phyloP scores from a whole-genome alignment of 2,329 filamentous ascomycete genomes.

The Ceratocystis colombiana region DNA sequence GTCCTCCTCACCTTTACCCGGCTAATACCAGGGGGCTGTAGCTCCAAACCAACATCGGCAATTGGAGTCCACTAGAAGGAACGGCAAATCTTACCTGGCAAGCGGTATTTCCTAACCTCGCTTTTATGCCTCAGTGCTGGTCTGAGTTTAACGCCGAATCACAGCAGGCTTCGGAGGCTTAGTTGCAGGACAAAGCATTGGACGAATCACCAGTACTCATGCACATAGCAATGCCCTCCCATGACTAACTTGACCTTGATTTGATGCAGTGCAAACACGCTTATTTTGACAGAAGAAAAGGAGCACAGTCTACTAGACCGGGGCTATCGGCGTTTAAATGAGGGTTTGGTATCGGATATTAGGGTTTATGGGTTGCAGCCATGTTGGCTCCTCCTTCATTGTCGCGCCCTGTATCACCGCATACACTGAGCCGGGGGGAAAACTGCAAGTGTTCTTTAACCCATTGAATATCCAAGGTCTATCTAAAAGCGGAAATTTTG shows the following conservation, averaged over 20 bases:
- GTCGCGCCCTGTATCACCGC: background rate
- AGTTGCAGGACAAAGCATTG: no score
- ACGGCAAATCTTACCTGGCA: background rate
- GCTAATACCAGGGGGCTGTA: background rate
- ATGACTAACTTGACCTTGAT: no score
- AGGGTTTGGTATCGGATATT: background rate
- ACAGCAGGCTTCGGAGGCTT: no score
- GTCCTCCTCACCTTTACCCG: background rate
- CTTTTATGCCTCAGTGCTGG: background rate
- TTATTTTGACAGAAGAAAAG: background rate
- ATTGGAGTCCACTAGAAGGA: background rate
- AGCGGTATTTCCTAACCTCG: background rate
- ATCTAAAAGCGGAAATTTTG: constrained; percentile 22
- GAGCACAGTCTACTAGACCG: background rate
- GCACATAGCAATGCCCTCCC: background rate
- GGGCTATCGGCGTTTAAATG: background rate
- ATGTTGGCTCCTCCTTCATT: background rate
- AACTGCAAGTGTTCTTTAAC: background rate
- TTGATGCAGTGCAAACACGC: background rate
- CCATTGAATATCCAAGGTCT: constrained; percentile 1
- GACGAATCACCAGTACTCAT: background rate
- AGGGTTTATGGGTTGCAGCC: background rate
- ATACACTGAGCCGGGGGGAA: background rate
- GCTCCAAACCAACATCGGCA: background rate
- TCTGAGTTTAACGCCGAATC: no score